Conservation (phyloP, 1,139 yeast species). For the Diutina ranongensis region DNA sequence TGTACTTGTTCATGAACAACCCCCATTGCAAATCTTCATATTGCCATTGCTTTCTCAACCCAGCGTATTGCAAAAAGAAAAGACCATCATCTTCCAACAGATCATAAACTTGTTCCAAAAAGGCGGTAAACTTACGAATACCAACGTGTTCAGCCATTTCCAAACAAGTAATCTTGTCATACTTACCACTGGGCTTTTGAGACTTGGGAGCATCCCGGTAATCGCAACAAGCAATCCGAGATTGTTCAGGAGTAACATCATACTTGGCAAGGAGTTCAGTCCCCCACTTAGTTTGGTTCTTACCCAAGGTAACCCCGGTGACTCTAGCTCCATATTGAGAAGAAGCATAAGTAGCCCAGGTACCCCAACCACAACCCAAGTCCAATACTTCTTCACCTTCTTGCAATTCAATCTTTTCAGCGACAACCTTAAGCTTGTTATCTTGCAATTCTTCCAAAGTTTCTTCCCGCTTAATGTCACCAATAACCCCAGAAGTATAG, state of each 20-base stretch:
- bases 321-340: conserved; percentile 76
- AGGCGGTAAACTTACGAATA: conserved; percentile 67
- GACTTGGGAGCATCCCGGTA: conserved; percentile 83
- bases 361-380: conserved; percentile 96
- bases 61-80: conserved; percentile 82
- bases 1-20: conserved; percentile 88
- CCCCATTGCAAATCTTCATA: conserved; percentile 94
- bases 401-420: conserved; percentile 71
- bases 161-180: conserved; percentile 80
- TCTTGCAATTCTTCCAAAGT: conserved; percentile 82
- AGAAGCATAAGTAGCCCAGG: conserved; percentile 77
- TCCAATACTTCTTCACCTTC: conserved; percentile 70
- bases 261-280: conserved; percentile 56
- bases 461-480: conserved; percentile 63
- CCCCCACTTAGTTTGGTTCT: conserved; percentile 89
- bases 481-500: conserved; percentile 78
- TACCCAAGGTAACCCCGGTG: conserved; percentile 84
- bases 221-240: conserved; percentile 71
- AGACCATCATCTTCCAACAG: conserved; percentile 88
- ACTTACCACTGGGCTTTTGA: conserved; percentile 42
- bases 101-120: conserved; percentile 70
- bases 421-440: conserved; percentile 77
- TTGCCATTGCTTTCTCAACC: conserved; percentile 88
- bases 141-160: conserved; percentile 98
- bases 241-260: conserved; percentile 59